phyloP scores from a whole-genome alignment of 768 basidiomycete genomes.

The Phlebiopsis flavidoalba region DNA sequence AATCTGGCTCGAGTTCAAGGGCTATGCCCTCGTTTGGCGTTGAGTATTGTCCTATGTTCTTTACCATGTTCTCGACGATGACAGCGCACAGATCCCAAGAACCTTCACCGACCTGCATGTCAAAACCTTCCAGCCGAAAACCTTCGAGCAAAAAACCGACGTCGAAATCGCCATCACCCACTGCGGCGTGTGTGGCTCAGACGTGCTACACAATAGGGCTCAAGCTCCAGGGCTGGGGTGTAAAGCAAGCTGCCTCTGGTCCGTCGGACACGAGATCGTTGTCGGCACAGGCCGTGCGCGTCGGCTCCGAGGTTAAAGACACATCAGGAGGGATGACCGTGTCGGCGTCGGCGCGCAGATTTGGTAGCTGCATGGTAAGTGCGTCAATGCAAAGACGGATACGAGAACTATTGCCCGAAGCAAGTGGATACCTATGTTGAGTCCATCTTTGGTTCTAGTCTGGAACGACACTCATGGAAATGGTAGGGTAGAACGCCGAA shows the following conservation, averaged over 20 bases:
- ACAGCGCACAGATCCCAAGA: constrained; percentile 12
- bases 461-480: neutral
- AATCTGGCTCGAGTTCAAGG: constrained; percentile 20
- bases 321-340: constrained; percentile 52
- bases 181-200: constrained; percentile 47
- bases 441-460: constrained; percentile 3
- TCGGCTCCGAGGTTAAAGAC: constrained; percentile 32
- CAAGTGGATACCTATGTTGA: constrained; percentile 34
- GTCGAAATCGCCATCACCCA: constrained; percentile 50
- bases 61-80: neutral
- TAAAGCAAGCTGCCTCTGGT: constrained; percentile 17
- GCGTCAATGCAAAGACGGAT: constrained; percentile 43
- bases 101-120: constrained; percentile 38
- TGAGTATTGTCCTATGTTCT: neutral
- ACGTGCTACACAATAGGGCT: constrained; percentile 37
- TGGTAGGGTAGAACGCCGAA: constrained; percentile 24
- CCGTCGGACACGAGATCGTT: constrained; percentile 47
- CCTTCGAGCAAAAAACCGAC: constrained; percentile 42
- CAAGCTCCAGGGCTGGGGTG: no score
- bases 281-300: constrained; percentile 36
- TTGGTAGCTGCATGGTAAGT: constrained; percentile 45
- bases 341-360: constrained; percentile 52
- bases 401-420: constrained; percentile 53
- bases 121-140: constrained; percentile 48
- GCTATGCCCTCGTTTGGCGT: constrained; percentile 23